Percentiles rank a stretch among this genome's conserved stretches.
Conservation (phyloP, 2,329 filamentous ascomycete genomes). For the Talaromyces sp. region DNA sequence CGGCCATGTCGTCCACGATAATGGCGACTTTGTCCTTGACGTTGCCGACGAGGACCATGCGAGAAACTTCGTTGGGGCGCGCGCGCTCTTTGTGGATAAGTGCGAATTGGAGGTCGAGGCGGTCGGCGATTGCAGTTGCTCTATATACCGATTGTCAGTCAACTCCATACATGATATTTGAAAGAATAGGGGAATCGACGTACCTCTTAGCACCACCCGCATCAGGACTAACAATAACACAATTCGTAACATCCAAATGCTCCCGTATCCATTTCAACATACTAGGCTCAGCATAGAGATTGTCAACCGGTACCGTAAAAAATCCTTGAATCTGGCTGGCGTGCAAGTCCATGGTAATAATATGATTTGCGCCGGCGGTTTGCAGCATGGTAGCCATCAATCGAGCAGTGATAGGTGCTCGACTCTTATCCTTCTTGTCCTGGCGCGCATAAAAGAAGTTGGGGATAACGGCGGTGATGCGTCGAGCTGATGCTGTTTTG, state of each 20-base stretch:
- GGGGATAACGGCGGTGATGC: conserved; percentile 91
- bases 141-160: conserved; percentile 38
- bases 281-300: conserved; percentile 91
- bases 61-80: conserved; percentile 83
- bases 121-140: conserved; percentile 89
- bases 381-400: conserved; percentile 97
- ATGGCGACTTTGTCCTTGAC: conserved; percentile 90
- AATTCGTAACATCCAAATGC: conserved; percentile 76
- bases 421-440: conserved; percentile 95
- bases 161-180: not conserved
- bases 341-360: conserved; percentile 96
- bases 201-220: conserved; percentile 89
- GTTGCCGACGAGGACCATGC: conserved; percentile 95
- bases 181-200: conserved; percentile 21
- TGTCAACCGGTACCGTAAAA: conserved; percentile 79
- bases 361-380: conserved; percentile 86
- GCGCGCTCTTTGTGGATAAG: conserved; percentile 96
- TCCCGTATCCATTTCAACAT: conserved; percentile 89
- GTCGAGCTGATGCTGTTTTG: conserved; percentile 77
- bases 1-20: conserved; percentile 96
- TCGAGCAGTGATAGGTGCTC: conserved; percentile 94
- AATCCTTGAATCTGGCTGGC: conserved; percentile 94
- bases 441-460: conserved; percentile 96
- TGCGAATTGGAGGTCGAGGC: conserved; percentile 84
- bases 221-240: conserved; percentile 92